phyloP scores from a whole-genome alignment of 2,329 filamentous ascomycete species.

The Aspergillus puulaauensis region DNA sequence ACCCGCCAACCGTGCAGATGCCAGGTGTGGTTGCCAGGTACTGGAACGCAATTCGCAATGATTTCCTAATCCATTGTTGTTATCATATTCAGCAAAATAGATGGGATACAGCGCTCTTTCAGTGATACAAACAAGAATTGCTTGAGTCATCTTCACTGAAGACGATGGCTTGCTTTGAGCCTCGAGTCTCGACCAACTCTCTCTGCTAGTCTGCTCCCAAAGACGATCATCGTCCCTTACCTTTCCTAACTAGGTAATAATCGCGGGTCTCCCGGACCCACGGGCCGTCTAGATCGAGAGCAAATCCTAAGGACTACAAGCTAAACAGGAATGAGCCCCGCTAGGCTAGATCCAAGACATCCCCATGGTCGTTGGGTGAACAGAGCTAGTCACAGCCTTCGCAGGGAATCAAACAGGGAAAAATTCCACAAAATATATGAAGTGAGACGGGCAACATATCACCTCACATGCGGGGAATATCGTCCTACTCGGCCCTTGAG shows the following conservation, averaged over 20 bases:
- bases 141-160: slow-evolving; percentile 10
- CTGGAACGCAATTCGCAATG: slow-evolving; percentile 13
- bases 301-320: background rate
- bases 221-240: slow-evolving; percentile 9
- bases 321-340: slow-evolving; percentile 16
- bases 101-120: background rate
- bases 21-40: background rate
- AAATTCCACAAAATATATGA: background rate
- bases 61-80: slow-evolving; percentile 9
- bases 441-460: slow-evolving; percentile 8
- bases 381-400: slow-evolving; percentile 3
- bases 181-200: slow-evolving; percentile 7
- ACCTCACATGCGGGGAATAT: slow-evolving; percentile 21
- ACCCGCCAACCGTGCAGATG: background rate
- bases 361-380: slow-evolving; percentile 7
- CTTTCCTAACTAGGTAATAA: background rate
- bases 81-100: slow-evolving; percentile 11
- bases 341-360: slow-evolving; percentile 1
- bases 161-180: slow-evolving; percentile 2
- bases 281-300: slow-evolving; percentile 5
- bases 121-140: slow-evolving; percentile 1
- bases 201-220: slow-evolving; percentile 4
- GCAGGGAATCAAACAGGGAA: slow-evolving; percentile 1
- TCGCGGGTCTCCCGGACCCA: background rate
- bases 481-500: slow-evolving; percentile 12